Percentiles rank a stretch among this genome's conserved stretches.
These are phyloP conservation scores for Lignosus rhinocerotis DNA, from an alignment of 1,284 basidiomycete genomes.

Conservation along the genomic window DNA sequence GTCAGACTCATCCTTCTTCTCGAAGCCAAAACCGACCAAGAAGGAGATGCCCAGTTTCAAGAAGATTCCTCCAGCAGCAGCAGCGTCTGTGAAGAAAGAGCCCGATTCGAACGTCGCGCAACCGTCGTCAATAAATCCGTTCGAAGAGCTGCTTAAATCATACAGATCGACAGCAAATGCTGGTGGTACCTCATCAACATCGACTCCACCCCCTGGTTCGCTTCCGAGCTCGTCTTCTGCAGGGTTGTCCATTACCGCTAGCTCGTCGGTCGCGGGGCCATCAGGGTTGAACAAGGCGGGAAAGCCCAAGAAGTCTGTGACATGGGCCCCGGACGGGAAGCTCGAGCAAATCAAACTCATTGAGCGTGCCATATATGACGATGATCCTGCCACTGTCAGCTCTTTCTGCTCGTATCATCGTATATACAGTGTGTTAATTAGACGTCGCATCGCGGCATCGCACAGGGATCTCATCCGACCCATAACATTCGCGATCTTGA, in stretches of 20 bases:
- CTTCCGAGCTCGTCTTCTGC: slow-evolving; percentile 37
- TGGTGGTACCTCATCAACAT: slow-evolving; percentile 37
- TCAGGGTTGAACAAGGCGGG: slow-evolving; percentile 42
- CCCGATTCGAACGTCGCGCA: slow-evolving; percentile 64
- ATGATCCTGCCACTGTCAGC: slow-evolving; percentile 81
- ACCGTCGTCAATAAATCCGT: slow-evolving; percentile 74
- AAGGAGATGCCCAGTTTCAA: slow-evolving; percentile 75
- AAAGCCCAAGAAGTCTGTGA: slow-evolving; percentile 72
- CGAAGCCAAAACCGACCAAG: slow-evolving; percentile 77
- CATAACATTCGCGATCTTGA: slow-evolving; percentile 81
- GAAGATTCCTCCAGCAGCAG: slow-evolving; percentile 43
- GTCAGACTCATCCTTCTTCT: slow-evolving; percentile 83
- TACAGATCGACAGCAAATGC: slow-evolving; percentile 52
- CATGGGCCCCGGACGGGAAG: slow-evolving; percentile 71
- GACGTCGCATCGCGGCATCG: slow-evolving; percentile 38
- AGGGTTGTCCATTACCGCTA: slow-evolving; percentile 33
- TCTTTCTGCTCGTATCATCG: slow-evolving; percentile 37
- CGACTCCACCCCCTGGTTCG: slow-evolving; percentile 39
- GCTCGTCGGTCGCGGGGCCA: slow-evolving; percentile 21
- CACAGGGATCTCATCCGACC: slow-evolving; percentile 63
- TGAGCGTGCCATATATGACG: slow-evolving; percentile 82
- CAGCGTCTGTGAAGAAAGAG: slow-evolving; percentile 55
- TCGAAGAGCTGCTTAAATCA: slow-evolving; percentile 75
- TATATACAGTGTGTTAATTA: slow-evolving; percentile 59
- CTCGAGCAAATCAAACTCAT: slow-evolving; percentile 75